Base-by-base conservation (phyloP, 352 stramenopile species). In the Pythium folliculosum region DNA sequence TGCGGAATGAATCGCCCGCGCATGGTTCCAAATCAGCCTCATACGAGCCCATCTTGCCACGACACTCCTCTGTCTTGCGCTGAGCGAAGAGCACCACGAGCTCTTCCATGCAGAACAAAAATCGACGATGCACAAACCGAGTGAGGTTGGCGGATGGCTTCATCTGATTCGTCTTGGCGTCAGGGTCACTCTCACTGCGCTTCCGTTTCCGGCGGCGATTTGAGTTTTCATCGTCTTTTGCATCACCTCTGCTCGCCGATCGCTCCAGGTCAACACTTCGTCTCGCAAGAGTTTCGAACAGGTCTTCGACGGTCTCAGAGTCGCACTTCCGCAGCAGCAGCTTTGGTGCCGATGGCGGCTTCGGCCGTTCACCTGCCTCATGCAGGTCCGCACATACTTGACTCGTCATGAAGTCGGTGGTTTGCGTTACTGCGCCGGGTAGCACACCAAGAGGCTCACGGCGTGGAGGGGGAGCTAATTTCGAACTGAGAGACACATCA, bases 41-140 rank as follows among this genome's bases (percentile, higher is more conserved):
- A 47, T 84, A 90, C 17, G 47, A 30, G 1, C 61, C 51, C 32
- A 94, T 86, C 25, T 78, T 70, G 14, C 53, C 23, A 19, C 82
- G 77, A 53, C 86, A 94, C 52, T 77, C 81, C 16, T 86, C 72
- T 0, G 79, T 92, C 57, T 92, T 77, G 23, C 78, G 80, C 69
- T 89, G 83, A 0, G 86, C 86, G 68, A 94, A 94, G 6, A 89
- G 72, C 3, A 94, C 64, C 13, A 94, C 68, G 27, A 94, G 77
- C 45, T 89, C 82, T 63, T 92, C 86, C 0, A 94, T 71, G 54
- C 86, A 92, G 37, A 86, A 92, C 14, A 94, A 75, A 63, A 94
- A 94, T 4, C 86, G 79, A 2, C 86, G 86, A 43, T 94, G 86
- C 49, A 74, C 58, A 59, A 94, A 92, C 13, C 86, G 80, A 50